Conservation (phyloP, 2,329 filamentous ascomycete genomes). For the Xylaria sp. region DNA sequence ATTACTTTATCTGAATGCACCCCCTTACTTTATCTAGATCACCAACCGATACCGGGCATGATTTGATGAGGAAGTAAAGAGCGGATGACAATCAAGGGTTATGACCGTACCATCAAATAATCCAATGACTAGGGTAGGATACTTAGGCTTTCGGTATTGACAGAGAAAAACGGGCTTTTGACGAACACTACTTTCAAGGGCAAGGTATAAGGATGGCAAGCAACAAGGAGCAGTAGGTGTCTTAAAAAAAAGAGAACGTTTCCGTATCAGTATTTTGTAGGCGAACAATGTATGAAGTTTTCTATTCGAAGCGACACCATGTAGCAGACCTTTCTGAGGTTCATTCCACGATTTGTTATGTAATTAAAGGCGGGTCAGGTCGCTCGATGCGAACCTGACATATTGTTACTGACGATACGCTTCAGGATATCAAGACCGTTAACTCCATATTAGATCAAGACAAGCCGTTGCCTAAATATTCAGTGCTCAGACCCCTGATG, state of each 20-base stretch:
- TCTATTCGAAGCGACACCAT: constrained; percentile 11
- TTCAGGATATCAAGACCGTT: neutral
- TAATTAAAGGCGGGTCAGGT: neutral
- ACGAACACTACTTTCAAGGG: constrained; percentile 33
- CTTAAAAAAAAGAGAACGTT: constrained; percentile 14
- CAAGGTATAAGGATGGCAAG: constrained; percentile 37
- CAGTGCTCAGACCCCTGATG: neutral
- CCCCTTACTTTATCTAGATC: constrained; percentile 51
- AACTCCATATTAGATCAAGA: neutral
- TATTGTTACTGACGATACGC: neutral
- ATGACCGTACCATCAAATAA: constrained; percentile 20
- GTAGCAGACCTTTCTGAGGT: neutral
- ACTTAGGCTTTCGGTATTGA: constrained; percentile 28
- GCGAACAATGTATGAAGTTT: constrained; percentile 24
- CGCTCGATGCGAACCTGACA: neutral
- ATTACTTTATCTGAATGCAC: constrained; percentile 38
- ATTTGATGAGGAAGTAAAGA: constrained; percentile 32
- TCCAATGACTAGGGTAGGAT: constrained; percentile 27
- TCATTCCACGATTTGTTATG: neutral
- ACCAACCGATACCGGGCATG: constrained; percentile 32
- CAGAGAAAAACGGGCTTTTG: constrained; percentile 30
- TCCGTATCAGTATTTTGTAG: constrained; percentile 24
- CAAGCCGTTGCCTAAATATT: neutral
- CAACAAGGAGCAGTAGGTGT: constrained; percentile 35
- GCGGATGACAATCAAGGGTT: constrained; percentile 19